Evolutionary conservation across 108 stramenopile species (phyloP), one percentile per base, ranked within the genome.

Genomic region (Mayamaea pseudoterrestris): DNA sequence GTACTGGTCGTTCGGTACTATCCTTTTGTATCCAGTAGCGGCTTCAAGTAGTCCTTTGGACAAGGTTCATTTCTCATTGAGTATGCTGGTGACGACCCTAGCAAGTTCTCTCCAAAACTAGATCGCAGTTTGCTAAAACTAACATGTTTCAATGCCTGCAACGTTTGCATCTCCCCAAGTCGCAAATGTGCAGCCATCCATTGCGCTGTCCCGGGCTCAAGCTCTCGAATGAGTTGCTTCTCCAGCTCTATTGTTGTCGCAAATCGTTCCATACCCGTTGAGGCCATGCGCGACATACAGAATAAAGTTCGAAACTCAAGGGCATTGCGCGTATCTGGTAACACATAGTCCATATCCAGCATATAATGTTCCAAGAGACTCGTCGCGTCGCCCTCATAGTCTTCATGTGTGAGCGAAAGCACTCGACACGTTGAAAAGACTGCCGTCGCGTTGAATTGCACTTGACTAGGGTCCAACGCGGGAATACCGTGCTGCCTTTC

Each of bases 351-450:
- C 7, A 27, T 28, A 25, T 35, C 55, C 6, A 30, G 29, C 34
- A 83, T 59, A 24, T 67, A 63, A 16, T 72, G 54, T 30, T 31
- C 17, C 16, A 89, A 58, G 20, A 64, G 35, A n/a, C 53, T 24
- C 2, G 75, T 67, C 18, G 83, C 80, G 0, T 54, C 50, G 1
- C 80, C 75, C 11, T 69, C 61, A 24, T 67, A 75, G 50, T 90
- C 88, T 13, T 61, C 47, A 5, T 48, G 44, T 5, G 55, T 78
- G 41, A 90, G 51, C 24, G 71, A 70, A 6, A 90, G 58, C 18
- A 90, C 47, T 3, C 88, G 78, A 50, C 88, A 90, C 8, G 78
- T 76, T 3, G 76, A 57, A 36, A 90, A 42, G 30, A 84, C 41
- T 22, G 34, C 45, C 7, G 52, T 50, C 9, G 65, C 56, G 50